Evolutionary conservation across 805 yeast species (phyloP).

Genomic region (Candida yuanshanica): DNA sequence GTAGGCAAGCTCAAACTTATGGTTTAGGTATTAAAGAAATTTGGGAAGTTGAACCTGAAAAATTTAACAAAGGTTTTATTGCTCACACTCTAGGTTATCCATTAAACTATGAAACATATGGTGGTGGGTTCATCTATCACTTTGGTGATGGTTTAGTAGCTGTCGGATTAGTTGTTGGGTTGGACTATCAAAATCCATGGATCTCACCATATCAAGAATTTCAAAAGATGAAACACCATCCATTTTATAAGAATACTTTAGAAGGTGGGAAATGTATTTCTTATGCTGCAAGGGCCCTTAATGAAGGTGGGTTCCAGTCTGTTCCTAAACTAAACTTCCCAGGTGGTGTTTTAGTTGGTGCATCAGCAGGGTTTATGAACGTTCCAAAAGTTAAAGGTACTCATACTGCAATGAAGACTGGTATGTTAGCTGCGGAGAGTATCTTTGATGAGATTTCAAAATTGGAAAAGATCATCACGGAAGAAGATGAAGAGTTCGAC

Average conservation of each 20-base stretch:
- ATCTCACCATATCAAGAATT: slow-evolving; percentile 94
- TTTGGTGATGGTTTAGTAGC: slow-evolving; percentile 91
- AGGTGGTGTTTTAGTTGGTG: slow-evolving; percentile 94
- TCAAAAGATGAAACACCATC: slow-evolving; percentile 90
- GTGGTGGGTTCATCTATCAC: slow-evolving; percentile 97
- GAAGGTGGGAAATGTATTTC: slow-evolving; percentile 90
- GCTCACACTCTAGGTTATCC: slow-evolving; percentile 92
- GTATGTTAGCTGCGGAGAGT: slow-evolving; percentile 89
- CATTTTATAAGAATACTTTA: slow-evolving; percentile 66
- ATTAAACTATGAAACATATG: slow-evolving; percentile 64
- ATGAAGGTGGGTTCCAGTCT: slow-evolving; percentile 95
- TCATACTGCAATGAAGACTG: slow-evolving; percentile 95
- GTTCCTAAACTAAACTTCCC: slow-evolving; percentile 90
- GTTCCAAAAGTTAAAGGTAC: slow-evolving; percentile 98
- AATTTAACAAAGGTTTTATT: slow-evolving; percentile 74
- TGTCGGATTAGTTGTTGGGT: slow-evolving; percentile 90
- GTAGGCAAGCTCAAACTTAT: slow-evolving; percentile 75
- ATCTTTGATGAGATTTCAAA: slow-evolving; percentile 52
- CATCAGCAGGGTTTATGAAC: slow-evolving; percentile 93
- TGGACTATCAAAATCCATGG: slow-evolving; percentile 94
- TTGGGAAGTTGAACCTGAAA: slow-evolving; percentile 87
- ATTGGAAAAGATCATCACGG: slow-evolving; percentile 35
- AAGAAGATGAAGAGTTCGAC: slow-evolving; percentile 36
- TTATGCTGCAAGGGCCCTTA: slow-evolving; percentile 93
- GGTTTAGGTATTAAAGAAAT: slow-evolving; percentile 96